These are phyloP conservation scores for Chaetomium sp. DNA, from an alignment of 2,329 filamentous ascomycete genomes.

Conservation along the genomic window DNA sequence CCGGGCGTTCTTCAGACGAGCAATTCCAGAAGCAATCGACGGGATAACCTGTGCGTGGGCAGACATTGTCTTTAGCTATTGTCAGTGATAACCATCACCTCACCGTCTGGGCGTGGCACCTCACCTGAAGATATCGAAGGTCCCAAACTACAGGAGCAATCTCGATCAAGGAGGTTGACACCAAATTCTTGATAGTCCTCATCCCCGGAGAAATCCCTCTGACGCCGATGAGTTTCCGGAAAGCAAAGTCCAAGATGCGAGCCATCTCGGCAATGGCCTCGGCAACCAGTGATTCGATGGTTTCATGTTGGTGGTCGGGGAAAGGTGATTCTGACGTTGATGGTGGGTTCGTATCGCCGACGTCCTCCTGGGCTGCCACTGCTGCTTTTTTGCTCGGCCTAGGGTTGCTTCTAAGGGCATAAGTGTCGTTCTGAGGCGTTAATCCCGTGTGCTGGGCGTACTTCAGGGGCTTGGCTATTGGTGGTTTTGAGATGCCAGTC, in stretches of 20 bases:
- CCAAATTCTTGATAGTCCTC: slow-evolving; percentile 25
- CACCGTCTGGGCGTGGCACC: slow-evolving; percentile 7
- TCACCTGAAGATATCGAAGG: slow-evolving; percentile 39
- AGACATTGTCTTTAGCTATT: slow-evolving; percentile 25
- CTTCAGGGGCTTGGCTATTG: not conserved
- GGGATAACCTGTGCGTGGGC: slow-evolving; percentile 31
- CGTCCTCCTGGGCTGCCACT: slow-evolving; percentile 11
- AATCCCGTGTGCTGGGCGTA: not conserved
- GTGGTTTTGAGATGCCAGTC: slow-evolving; percentile 5
- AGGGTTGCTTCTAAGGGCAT: slow-evolving; percentile 21
- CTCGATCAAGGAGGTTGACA: slow-evolving; percentile 35
- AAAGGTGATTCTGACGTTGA: too few relatives aligned
- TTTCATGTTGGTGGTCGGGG: not conserved
- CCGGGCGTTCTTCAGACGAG: slow-evolving; percentile 27
- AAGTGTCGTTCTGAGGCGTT: slow-evolving; percentile 9
- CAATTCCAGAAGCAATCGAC: slow-evolving; percentile 28
- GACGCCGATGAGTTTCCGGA: slow-evolving; percentile 38
- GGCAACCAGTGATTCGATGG: not conserved
- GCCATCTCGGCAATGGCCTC: slow-evolving; percentile 26
- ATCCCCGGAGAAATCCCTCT: slow-evolving; percentile 30
- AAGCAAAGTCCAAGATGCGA: slow-evolving; percentile 34
- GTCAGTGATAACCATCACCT: slow-evolving; percentile 22
- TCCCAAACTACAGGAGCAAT: slow-evolving; percentile 42
- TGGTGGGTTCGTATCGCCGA: not conserved
- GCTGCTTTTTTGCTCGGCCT: slow-evolving; percentile 18